Base-by-base conservation (phyloP, 2,329 filamentous ascomycete genomes). In the Diaporthe sp. region DNA sequence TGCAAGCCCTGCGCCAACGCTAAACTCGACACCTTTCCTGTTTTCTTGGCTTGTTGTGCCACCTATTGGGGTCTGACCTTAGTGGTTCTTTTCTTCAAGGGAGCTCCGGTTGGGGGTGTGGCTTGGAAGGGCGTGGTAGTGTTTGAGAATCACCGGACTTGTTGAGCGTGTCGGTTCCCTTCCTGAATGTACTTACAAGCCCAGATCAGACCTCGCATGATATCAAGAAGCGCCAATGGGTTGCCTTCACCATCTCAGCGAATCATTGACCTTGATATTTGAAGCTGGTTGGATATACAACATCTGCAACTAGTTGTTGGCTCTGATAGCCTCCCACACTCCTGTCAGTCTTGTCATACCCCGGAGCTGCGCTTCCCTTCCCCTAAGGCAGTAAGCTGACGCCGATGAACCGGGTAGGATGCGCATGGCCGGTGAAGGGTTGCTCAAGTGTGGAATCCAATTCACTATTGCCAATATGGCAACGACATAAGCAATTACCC, bases 381-480 rank as follows among this genome's bases (percentile, higher is more conserved):
- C 3, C 64, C 64, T 38, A 40, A 52, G 5, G 5, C 7, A 33
- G 45, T 50, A 68, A 68, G 64, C 64, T 54, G 30, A 68, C 15
- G 64, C 45, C 64, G 33, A 54, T 68, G 50, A 68, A 19, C 47
- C 22, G 45, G 33, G 15, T 13, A 28, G 47, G 47, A 54, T 68
- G 64, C 15, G 30, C 17, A 67, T 13, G 40, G 30, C 45, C 22
- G 64, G 45, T 52, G 15, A 40, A n/a, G n/a, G 8, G 3, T 12
- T 19, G 28, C n/a, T n/a, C n/a, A n/a, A n/a, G n/a, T 9, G n/a
- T 35, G 30, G 64, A 19, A 68, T 54, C n/a, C 22, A 10, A 33
- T 40, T 68, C 22, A 67, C 64, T 68, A 68, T 68, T 68, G 64
- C 47, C 64, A 68, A 68, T 68, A 68, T 54, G 64, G 47, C 64